Conservation (phyloP, 306 rosid genomes). For the Chamaecrista fasciculata region DNA sequence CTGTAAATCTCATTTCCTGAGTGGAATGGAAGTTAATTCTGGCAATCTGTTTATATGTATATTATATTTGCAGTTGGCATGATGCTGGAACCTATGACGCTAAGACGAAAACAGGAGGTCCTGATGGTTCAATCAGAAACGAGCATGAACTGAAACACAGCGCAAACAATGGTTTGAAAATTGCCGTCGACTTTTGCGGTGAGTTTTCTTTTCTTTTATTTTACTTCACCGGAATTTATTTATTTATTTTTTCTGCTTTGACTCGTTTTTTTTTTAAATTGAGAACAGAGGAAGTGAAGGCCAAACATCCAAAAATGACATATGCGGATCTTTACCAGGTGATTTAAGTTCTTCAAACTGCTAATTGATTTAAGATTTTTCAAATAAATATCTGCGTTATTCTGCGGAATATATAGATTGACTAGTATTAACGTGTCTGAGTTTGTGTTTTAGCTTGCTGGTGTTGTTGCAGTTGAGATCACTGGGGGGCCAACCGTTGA, state of each 20-base stretch:
- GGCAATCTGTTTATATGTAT: not conserved
- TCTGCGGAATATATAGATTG: not conserved
- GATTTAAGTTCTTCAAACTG: constrained; percentile 5
- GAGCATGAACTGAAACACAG: constrained; percentile 46
- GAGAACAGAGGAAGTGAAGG: constrained; percentile 69
- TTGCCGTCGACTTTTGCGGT: constrained; percentile 73
- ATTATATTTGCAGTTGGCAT: constrained; percentile 61
- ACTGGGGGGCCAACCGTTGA: constrained; percentile 86
- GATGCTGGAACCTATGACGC: constrained; percentile 82
- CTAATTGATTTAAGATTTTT: not conserved
- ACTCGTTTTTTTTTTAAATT: constrained; percentile 17
- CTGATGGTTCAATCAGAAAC: constrained; percentile 78
- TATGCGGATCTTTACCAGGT: constrained; percentile 91
- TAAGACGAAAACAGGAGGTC: constrained; percentile 66
- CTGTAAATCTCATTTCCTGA: not conserved
- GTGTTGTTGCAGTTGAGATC: constrained; percentile 85
- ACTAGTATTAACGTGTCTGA: not conserved
- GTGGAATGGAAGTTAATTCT: not conserved
- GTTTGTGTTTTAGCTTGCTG: constrained; percentile 68
- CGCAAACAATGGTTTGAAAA: constrained; percentile 63
- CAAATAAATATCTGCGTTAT: too few species aligned
- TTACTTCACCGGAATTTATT: not conserved
- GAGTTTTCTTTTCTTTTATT: not conserved
- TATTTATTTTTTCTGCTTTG: not conserved
- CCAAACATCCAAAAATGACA: constrained; percentile 57